These are phyloP conservation scores for Penicillium salamii DNA, from an alignment of 495 filamentous ascomycete genomes.

Conservation along the genomic window DNA sequence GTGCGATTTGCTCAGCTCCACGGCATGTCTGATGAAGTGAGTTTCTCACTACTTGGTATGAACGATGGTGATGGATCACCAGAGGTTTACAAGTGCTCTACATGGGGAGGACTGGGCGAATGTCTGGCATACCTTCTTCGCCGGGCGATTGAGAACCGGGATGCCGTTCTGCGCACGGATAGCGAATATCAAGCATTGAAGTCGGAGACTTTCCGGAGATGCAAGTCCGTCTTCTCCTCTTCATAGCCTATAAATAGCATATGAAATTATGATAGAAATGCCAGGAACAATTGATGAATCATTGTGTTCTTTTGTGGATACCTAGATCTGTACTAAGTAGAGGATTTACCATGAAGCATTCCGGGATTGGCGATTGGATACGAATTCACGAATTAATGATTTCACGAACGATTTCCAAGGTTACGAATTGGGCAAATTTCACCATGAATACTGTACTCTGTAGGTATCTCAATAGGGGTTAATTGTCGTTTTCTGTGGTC, in stretches of 20 bases:
- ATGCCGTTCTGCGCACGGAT: slow-evolving; percentile 72
- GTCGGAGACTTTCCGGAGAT: slow-evolving; percentile 60
- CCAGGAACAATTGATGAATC: neutral
- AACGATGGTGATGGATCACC: slow-evolving; percentile 41
- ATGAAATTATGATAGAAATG: neutral
- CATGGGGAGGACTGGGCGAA: slow-evolving; percentile 81
- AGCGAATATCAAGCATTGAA: slow-evolving; percentile 68
- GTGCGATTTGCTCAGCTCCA: slow-evolving; percentile 63
- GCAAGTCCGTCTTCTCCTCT: slow-evolving; percentile 22
- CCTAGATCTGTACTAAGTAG: too few species aligned
- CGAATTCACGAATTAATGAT: too few species aligned
- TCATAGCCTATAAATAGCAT: neutral
- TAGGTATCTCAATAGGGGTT: too few species aligned
- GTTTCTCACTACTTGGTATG: slow-evolving; percentile 64
- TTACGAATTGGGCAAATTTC: too few species aligned
- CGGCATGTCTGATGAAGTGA: slow-evolving; percentile 92
- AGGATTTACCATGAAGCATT: too few species aligned
- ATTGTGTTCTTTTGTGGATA: too few species aligned
- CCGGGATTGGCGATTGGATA: too few species aligned
- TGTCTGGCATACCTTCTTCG: slow-evolving; percentile 88
- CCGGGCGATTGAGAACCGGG: slow-evolving; percentile 82
- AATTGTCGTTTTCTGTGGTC: too few species aligned
- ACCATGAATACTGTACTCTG: too few species aligned
- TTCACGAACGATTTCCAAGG: too few species aligned
- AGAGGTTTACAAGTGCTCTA: slow-evolving; percentile 76